phyloP scores from a whole-genome alignment of 192 early-diverging fungal species.

The Phycomyces blakesleeanus region DNA sequence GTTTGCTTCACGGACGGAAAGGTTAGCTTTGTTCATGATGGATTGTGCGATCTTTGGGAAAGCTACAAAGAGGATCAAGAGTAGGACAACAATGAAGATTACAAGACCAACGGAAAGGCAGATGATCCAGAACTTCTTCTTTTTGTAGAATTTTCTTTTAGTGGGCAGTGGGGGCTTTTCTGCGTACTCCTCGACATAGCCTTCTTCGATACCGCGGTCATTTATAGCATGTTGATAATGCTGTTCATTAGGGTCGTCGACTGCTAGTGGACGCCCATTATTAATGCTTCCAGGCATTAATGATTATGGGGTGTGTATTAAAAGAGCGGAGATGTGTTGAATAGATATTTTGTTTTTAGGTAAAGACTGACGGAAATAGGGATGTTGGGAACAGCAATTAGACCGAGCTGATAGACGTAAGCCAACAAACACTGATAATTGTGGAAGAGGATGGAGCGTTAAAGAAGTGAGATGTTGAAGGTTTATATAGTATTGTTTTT shows the following conservation, averaged over 20 bases:
- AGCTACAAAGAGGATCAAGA: constrained; percentile 47
- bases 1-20: constrained; percentile 35
- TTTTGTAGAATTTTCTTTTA: constrained; percentile 41
- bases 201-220: constrained; percentile 4
- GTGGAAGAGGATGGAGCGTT: too few relatives aligned
- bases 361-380: too few relatives aligned
- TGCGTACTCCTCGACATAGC: constrained; percentile 35
- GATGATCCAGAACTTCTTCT: constrained; percentile 52
- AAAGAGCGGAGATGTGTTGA: constrained; percentile 17
- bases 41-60: constrained; percentile 50
- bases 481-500: too few relatives aligned
- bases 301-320: background rate
- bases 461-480: too few relatives aligned
- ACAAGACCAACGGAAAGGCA: constrained; percentile 48
- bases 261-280: constrained; percentile 5
- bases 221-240: constrained; percentile 15
- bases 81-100: constrained; percentile 43
- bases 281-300: constrained; percentile 20
- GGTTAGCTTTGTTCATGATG: constrained; percentile 39
- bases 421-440: too few relatives aligned
- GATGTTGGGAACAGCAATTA: too few relatives aligned
- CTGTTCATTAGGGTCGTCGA: constrained; percentile 10
- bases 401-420: too few relatives aligned
- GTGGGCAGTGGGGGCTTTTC: constrained; percentile 37
- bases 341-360: background rate